Evolutionary conservation across 768 basidiomycete genomes (phyloP), one percentile per base, ranked within the genome.

Genomic region (Mycena floridula): DNA sequence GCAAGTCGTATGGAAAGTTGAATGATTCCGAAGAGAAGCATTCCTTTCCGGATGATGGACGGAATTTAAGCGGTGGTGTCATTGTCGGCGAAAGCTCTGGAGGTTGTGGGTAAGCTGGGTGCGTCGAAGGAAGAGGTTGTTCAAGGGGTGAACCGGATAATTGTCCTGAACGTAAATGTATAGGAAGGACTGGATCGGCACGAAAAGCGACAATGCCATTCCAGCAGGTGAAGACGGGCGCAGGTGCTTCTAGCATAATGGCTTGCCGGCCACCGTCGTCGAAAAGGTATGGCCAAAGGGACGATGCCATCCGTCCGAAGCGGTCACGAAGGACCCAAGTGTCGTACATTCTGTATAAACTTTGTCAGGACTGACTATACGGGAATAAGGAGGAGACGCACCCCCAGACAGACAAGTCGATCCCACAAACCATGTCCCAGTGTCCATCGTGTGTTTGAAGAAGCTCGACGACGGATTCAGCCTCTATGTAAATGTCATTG

Each of bases 201-300:
- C 50, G 36, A 50, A 73, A 65, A 2, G 63, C 64, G 40, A 60
- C 59, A 49, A 72, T 67, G 25, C 72, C 72, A 40, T 73, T 73
- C 71, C 71, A 73, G 54, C 71, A 73, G 0, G 67, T 48, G 45
- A 70, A 67, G 6, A 71, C 70, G 11, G 72, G 70, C 2, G 61
- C 70, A 11, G 72, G 68, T 12, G 63, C 60, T 25, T 66, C 70
- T 7, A 41, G 49, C 40, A 60, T 54, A 52, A 72, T 59, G 3
- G 65, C 64, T 32, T 57, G 51, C 48, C 60, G 57, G 40, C 54
- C 64, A 9, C 59, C 62, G 6, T 58, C 50, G 36, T 73, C 68
- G 30, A 71, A 58, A 47, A 72, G 65, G 47, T 68, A 72, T 0
- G 71, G 71, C 70, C 72, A 64, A 32, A 54, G 50, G 22, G 51